phyloP scores from a whole-genome alignment of 805 yeast species.

The Monosporozyma siamensis region DNA sequence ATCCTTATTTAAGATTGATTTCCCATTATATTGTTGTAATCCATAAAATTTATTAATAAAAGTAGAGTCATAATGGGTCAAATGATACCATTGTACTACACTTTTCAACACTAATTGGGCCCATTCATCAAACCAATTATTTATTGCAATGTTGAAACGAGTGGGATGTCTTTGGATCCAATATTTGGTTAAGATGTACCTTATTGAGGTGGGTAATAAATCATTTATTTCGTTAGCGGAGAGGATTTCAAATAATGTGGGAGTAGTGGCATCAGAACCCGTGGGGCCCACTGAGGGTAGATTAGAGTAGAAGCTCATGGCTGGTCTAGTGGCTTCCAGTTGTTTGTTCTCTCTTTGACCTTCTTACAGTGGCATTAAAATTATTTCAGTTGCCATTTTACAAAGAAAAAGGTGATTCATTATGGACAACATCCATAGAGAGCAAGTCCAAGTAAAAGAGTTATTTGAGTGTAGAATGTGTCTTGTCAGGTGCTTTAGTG shows the following conservation, averaged over 20 bases:
- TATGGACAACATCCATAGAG: no score
- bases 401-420: no score
- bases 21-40: conserved; percentile 35
- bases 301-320: conserved; percentile 28
- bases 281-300: conserved; percentile 16
- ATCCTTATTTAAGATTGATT: not conserved
- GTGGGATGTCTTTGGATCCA: conserved; percentile 67
- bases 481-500: no score
- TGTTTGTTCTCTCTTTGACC: no score
- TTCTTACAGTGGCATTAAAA: no score
- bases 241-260: conserved; percentile 81
- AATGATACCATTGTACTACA: conserved; percentile 58
- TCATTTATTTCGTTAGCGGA: conserved; percentile 73
- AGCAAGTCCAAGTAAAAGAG: no score
- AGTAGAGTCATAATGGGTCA: conserved; percentile 69
- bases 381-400: no score
- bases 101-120: conserved; percentile 53
- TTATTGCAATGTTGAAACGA: conserved; percentile 48
- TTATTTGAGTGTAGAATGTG: no score
- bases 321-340: no score
- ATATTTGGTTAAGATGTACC: conserved; percentile 73
- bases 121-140: conserved; percentile 61
- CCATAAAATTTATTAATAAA: conserved; percentile 93
- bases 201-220: conserved; percentile 69
- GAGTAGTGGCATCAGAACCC: conserved; percentile 27